phyloP scores from a whole-genome alignment of 2,329 filamentous ascomycete species.

The Aspergillus ochraceoroseus region DNA sequence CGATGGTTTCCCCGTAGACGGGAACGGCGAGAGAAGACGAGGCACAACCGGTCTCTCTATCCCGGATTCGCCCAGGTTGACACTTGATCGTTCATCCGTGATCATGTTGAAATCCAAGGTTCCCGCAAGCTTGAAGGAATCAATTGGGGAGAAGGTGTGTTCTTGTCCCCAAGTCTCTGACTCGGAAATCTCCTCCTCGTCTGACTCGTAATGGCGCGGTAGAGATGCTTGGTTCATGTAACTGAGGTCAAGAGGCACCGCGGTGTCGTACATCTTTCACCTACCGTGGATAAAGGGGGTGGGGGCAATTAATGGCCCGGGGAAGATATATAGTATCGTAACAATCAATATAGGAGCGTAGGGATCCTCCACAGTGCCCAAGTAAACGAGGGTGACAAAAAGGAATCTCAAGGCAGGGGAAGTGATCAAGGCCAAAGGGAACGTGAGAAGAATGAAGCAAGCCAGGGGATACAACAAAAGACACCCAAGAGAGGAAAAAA shows the following conservation, averaged over 20 bases:
- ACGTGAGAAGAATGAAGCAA: conserved; percentile 10
- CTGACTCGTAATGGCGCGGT: conserved; percentile 37
- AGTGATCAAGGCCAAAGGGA: too few species aligned
- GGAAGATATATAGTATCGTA: conserved; percentile 2
- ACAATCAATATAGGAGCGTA: conserved; percentile 4
- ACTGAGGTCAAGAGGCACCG: conserved; percentile 26
- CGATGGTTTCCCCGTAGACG: conserved; percentile 22
- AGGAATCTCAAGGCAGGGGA: too few species aligned
- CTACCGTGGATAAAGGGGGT: background rate
- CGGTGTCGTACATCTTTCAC: conserved; percentile 29
- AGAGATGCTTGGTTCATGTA: conserved; percentile 31
- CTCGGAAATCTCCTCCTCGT: conserved; percentile 39
- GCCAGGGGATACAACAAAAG: conserved; percentile 4
- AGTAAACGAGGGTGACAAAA: conserved; percentile 1
- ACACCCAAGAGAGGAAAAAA: conserved; percentile 2
- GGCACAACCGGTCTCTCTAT: conserved; percentile 18
- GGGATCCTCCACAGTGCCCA: too few species aligned
- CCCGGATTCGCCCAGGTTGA: conserved; percentile 22
- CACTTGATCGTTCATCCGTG: conserved; percentile 27
- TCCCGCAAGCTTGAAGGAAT: conserved; percentile 23
- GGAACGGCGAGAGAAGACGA: conserved; percentile 22
- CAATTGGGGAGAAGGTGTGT: conserved; percentile 31
- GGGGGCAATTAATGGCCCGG: conserved; percentile 5
- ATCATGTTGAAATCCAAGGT: conserved; percentile 32
- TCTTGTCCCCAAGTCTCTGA: conserved; percentile 34